A percentile compares a stretch with the other conserved stretches of the same genome.
Conservation (phyloP, 371 early-diverging fungal species). For the Mucor irregularis region DNA sequence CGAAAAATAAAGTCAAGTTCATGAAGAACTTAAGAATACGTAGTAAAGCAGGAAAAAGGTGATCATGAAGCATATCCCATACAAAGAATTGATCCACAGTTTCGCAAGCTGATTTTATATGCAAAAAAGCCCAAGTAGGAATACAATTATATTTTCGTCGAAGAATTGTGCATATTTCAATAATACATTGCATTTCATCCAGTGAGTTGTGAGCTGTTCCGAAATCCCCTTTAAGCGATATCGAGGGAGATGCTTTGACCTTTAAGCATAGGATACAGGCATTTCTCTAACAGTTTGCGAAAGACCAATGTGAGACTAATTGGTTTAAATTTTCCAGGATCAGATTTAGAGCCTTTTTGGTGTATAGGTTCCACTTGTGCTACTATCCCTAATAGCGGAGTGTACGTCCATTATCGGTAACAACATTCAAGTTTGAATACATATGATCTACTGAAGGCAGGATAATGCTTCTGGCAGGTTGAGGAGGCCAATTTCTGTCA, state of each 20-base stretch:
- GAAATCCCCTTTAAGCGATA: constrained; percentile 22
- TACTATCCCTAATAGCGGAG: constrained; percentile 16
- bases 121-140: too few relatives aligned
- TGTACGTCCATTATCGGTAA: constrained; percentile 4
- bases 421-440: constrained; percentile 22
- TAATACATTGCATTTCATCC: constrained; percentile 8
- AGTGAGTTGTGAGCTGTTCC: background rate
- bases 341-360: constrained; percentile 5
- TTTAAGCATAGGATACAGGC: background rate
- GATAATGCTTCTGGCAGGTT: too few relatives aligned
- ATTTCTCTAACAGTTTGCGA: background rate
- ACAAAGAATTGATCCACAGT: too few relatives aligned
- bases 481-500: too few relatives aligned
- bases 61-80: too few relatives aligned
- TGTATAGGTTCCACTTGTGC: constrained; percentile 28
- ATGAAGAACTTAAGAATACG: too few relatives aligned
- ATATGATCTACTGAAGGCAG: too few relatives aligned
- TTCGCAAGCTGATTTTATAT: too few relatives aligned
- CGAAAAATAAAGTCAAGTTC: too few relatives aligned
- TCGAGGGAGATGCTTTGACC: constrained; percentile 4
- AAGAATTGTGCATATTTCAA: constrained; percentile 9
- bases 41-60: too few relatives aligned
- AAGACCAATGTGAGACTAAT: background rate
- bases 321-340: constrained; percentile 1
- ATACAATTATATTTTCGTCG: background rate